Evolutionary conservation across 1,284 basidiomycete genomes (phyloP), one percentile per base, ranked within the genome.

Genomic region (Schizophyllum commune): DNA sequence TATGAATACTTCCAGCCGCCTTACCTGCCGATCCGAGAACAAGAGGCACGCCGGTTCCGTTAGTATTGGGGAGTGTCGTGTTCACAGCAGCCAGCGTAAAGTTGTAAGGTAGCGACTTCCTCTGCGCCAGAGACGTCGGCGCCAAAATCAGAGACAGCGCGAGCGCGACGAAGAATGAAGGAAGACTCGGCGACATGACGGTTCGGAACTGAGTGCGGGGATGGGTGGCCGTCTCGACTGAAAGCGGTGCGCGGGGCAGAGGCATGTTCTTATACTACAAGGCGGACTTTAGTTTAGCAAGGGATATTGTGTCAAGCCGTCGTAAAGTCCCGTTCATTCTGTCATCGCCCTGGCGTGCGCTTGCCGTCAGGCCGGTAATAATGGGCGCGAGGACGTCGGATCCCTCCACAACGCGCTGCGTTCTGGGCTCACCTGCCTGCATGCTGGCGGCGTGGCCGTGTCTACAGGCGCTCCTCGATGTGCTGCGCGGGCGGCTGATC

Each of bases 21-120:
- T 59, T 60, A 75, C 77, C 77, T 52, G 71, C 70, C 60, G 73
- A 70, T 17, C 77, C 77, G n/a, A 79, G 70, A 6, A 79, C 78
- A 32, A 80, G 65, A 11, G 78, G 77, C 5, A 66, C 71, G 1
- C 77, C 78, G 0, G 75, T 79, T 2, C 61, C 58, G 63, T 79
- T 77, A 0, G 69, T 64, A 61, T 78, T 77, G 2, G 72, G 67
- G 4, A 67, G 59, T 0, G 74, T 73, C 5, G 64, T 64, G 62
- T 78, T 78, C 58, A 69, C 64, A 7, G 78, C 79, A n/a, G 75
- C 68, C 33, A 80, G 68, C 7, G 72, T 76, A 67, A 80, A 78
- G 64, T 74, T 74, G 62, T 70, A 73, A 4, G 67, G 62, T n/a
- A 72, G 62, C 55, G 60, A 69, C 55, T 20, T 55, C 53, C 19